phyloP scores from a whole-genome alignment of 768 basidiomycete genomes.

The Suillus tomentosus region DNA sequence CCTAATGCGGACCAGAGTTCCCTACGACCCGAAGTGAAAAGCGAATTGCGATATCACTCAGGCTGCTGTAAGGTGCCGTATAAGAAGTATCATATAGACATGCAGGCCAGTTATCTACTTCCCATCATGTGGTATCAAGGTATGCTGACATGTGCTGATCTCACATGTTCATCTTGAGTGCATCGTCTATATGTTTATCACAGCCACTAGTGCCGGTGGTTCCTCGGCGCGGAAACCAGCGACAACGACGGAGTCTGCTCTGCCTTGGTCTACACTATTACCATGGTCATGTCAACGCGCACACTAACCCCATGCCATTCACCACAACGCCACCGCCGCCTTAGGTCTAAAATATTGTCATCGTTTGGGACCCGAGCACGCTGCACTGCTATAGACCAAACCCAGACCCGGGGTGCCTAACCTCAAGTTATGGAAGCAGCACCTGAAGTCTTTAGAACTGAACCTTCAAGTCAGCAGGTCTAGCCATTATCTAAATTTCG shows the following conservation, averaged over 20 bases:
- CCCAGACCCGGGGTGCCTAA: no score
- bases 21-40: not conserved
- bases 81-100: not conserved
- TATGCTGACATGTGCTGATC: not conserved
- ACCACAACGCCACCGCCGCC: not conserved
- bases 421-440: no score
- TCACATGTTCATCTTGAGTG: not conserved
- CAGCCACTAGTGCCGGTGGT: not conserved
- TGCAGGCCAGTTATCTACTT: not conserved
- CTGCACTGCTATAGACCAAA: no score
- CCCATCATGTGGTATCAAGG: not conserved
- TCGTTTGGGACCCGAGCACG: no score
- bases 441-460: no score
- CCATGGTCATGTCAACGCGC: not conserved
- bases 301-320: not conserved
- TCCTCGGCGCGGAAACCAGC: no score
- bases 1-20: not conserved
- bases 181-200: not conserved
- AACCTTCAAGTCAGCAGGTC: no score
- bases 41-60: not conserved
- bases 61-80: not conserved
- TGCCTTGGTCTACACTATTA: not conserved
- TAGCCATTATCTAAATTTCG: no score
- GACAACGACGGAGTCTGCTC: not conserved
- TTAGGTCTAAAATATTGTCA: no score